Conservation (phyloP, 441 rosid species). For the Metrosideros polymorpha region DNA sequence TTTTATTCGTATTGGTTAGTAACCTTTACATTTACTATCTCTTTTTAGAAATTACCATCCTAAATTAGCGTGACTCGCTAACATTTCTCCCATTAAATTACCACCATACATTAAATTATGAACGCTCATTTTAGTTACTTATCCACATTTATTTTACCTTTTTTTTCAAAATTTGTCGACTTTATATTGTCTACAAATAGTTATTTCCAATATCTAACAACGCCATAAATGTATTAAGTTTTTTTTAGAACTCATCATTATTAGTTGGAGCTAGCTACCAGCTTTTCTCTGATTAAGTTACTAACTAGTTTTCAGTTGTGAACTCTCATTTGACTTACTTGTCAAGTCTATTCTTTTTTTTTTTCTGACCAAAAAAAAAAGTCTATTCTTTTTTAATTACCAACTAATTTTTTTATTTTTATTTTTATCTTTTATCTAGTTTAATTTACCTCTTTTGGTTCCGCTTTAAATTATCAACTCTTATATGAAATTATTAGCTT, state of each 20-base stretch:
- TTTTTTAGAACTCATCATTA: neutral
- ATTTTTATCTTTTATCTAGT: neutral
- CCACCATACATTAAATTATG: neutral
- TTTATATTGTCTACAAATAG: too few species aligned
- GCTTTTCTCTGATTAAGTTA: neutral
- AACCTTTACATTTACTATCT: neutral
- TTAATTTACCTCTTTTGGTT: neutral
- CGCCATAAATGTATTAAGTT: too few species aligned
- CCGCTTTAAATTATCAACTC: neutral
- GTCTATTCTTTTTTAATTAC: neutral
- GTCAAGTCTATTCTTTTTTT: too few species aligned
- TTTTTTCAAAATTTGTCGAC: neutral
- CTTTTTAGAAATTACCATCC: neutral
- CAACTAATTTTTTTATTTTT: too few species aligned
- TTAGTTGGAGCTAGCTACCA: neutral
- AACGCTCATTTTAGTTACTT: neutral
- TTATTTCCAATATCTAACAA: too few species aligned
- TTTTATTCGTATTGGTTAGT: too few species aligned
- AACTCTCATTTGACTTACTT: neutral
- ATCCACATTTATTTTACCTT: neutral
- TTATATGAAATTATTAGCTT: neutral
- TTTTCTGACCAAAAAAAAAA: too few species aligned
- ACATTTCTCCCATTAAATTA: neutral
- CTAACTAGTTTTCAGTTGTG: accelerated
- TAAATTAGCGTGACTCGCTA: neutral